These are phyloP conservation scores for Mucor saturninus DNA, from an alignment of 371 early-diverging fungal genomes.

Conservation along the genomic window DNA sequence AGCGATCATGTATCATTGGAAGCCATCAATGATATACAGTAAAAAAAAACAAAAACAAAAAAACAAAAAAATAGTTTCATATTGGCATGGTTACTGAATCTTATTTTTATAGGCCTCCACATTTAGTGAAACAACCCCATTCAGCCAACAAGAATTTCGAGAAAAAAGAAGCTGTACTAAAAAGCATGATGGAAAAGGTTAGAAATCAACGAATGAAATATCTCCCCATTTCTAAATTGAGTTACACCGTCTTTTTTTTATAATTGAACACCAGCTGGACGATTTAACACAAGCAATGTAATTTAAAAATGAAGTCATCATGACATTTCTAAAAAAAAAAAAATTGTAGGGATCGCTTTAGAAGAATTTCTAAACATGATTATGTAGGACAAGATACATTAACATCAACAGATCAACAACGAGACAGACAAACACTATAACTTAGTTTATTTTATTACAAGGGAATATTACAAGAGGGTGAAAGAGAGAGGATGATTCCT, in stretches of 20 bases:
- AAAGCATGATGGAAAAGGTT: conserved; percentile 32
- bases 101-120: neutral
- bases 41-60: neutral
- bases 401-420: neutral
- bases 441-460: conserved; percentile 3
- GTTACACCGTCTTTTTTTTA: neutral
- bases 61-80: conserved; percentile 3
- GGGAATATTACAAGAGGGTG: neutral
- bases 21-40: conserved; percentile 25
- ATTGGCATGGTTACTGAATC: neutral
- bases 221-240: neutral
- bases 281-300: conserved; percentile 31
- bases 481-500: too few relatives aligned
- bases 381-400: conserved; percentile 7
- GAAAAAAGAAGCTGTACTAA: conserved; percentile 23
- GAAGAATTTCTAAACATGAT: conserved; percentile 10
- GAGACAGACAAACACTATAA: neutral
- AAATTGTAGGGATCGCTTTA: conserved; percentile 20
- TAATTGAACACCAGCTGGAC: conserved; percentile 17
- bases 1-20: conserved; percentile 30
- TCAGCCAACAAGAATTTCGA: conserved; percentile 16
- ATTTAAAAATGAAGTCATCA: neutral
- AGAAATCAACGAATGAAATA: neutral
- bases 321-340: neutral
- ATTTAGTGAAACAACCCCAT: neutral